Base-by-base conservation (phyloP, 495 filamentous ascomycete genomes). In the Penicillium goetzii region DNA sequence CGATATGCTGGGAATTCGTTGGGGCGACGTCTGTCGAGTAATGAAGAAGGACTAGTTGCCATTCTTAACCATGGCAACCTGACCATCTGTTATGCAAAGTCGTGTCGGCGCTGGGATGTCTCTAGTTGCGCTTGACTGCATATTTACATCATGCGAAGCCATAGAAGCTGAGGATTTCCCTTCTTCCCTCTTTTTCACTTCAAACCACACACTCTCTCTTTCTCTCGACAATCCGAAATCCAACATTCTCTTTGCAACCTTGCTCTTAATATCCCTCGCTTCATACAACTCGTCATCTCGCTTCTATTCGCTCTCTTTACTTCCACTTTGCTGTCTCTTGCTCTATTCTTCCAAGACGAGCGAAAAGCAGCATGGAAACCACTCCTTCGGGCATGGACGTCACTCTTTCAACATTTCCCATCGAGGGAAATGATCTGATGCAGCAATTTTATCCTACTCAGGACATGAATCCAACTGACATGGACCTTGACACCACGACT, bases 1-100 rank as follows among this genome's bases (percentile, higher is more conserved):
- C 64, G 50, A 62, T 79, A 23, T 76, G 74, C 60, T 81, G 78
- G 77, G 74, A 78, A 45, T 78, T 66, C 68, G 67, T 78, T 26
- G 77, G 77, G 10, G 74, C 76, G 1, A 75, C 75, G n/a, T 49
- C 69, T 54, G 34, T 71, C 32, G 59, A 66, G 54, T 26, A 28
- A 30, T 61, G 50, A 55, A 32, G 49, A 49, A 51, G 47, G 47
- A 30, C 25, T 30, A 51, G 47, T 30, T 28, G 41, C 28, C 28
- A 7, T 36, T 59, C n/a, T 26, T 19, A 51, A 34, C 36, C n/a
- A 52, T 41, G 28, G 33, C 41, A 54, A 4, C 4, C 3, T 45
- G 12, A n/a, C 19, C 15, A 11, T n/a, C 25, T 11, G 25, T n/a
- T 26, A 28, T 51, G 1, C 14, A 30, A 51, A 30, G n/a, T 1